Evolutionary conservation across 2,329 filamentous ascomycete species (phyloP), one percentile per base, ranked within the genome.

Genomic region (Endoconidiophora polonica): DNA sequence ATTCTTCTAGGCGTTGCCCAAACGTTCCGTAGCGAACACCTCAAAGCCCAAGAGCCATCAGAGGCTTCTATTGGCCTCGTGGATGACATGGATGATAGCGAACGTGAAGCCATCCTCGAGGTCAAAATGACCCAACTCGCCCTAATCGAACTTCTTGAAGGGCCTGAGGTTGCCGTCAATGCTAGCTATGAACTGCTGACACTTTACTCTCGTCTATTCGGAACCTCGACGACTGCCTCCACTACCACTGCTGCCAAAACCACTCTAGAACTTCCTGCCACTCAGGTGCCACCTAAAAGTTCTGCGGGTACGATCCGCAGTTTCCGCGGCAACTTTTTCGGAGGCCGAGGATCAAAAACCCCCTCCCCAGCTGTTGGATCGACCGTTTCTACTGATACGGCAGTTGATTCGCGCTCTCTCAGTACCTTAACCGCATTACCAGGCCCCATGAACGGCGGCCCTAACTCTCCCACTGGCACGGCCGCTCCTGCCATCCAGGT

Each of bases 71-170:
- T 55, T 4, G 55, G 56, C 5, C 60, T 85, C 44, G 73, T 93
- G 1, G 83, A 90, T 56, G 78, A 84, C 42, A 85, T 95, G 78
- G 82, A 86, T 55, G 77, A 80, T 52, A 77, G 79, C 23, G 88
- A 96, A 60, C 93, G 87, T 60, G 85, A 88, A 62, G 76, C 77
- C 45, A 81, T 98, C 40, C 66, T 98, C n/a, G 85, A 96, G 63
- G 79, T 95, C 54, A 94, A 94, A 63, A 94, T 96, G 77, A 95
- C 90, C 9, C 88, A 96, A 59, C 70, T 98, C 53, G 75, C 83
- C 3, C 73, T 98, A 18, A 65, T 91, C 3, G 90, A 96, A 63
- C 68, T 91, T 14, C 68, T 86, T 3, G 87, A 95, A 60, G 87
- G 87, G 1, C 79, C 87, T 0, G 81, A 86, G 52, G 77, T 81